Evolutionary conservation across 106 monocot genomes (phyloP), one percentile per base, ranked within the genome.

Genomic region (Posidonia australis): DNA sequence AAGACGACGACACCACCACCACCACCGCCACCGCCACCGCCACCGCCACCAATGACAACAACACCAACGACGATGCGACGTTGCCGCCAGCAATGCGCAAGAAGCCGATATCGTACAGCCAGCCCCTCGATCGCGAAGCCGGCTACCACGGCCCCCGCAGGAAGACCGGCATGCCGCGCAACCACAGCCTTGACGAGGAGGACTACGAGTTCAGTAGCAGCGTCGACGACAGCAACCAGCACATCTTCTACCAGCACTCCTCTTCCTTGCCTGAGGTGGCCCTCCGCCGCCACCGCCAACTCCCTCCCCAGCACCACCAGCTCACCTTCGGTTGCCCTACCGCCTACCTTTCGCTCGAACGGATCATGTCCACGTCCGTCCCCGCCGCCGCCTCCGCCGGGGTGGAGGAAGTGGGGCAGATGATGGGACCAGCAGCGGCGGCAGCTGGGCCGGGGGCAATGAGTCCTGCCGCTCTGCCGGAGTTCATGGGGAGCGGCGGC

Each of bases 401-500:
- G n/a, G 57, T 9, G 26, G 57, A 26, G 30, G 53, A 22, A 24
- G 10, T n/a, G 53, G 24, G 21, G 22, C 36, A 36, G 36, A 36
- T 2, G 36, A 36, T 7, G 36, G n/a, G n/a, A n/a, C 36, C 36
- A 2, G 36, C 5, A 36, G 36, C 36, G 7, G 54, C 23, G 26
- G 57, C 14, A 13, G 21, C 19, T 10, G 19, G n/a, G 53, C 11
- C 11, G 22, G 63, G 45, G 19, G 20, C 63, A 18, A n/a, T n/a
- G n/a, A 64, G 13, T 17, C 46, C 46, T 9, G 80, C 79, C 0
- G 62, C 75, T 5, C 53, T 98, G 7, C 96, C 87, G 42, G 96
- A 98, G 68, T 98, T 98, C 74, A 72, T 70, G 28, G 96, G 83
- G 17, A 52, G 29, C 44, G 87, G 96, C 12, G 96, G 96, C 3